phyloP scores from a whole-genome alignment of 2,329 filamentous ascomycete species.

The Rutstroemia sydowiana region DNA sequence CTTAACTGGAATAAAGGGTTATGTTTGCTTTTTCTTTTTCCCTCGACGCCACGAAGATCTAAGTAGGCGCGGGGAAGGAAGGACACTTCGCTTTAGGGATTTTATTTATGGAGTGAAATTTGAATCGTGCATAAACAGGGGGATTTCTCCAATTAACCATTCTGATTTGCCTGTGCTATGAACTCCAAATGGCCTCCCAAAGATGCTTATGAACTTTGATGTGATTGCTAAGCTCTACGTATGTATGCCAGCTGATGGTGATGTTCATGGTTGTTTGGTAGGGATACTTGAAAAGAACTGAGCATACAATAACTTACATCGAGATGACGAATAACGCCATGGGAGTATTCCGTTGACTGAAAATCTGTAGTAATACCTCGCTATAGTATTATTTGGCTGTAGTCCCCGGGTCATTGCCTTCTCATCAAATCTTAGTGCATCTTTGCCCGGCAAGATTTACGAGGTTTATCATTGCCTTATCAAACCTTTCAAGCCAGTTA shows the following conservation, averaged over 20 bases:
- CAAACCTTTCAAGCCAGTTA: not conserved
- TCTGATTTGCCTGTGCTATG: not conserved
- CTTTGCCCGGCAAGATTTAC: not conserved
- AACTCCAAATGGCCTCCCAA: not conserved
- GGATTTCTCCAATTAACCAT: not conserved
- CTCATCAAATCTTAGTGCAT: not conserved
- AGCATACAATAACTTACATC: not conserved
- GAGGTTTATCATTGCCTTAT: not conserved
- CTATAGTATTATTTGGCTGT: not conserved
- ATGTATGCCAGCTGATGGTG: no score
- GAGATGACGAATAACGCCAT: conserved; percentile 3
- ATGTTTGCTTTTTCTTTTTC: not conserved
- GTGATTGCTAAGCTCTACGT: not conserved
- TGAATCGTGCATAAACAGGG: not conserved
- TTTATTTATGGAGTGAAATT: no score
- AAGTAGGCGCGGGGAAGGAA: conserved; percentile 1
- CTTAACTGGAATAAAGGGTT: not conserved
- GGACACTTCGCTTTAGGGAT: no score
- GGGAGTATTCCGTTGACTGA: conserved; percentile 1
- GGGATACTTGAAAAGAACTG: not conserved
- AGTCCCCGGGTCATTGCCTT: not conserved
- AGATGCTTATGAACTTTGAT: not conserved
- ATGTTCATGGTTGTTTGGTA: not conserved
- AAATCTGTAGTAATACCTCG: not conserved
- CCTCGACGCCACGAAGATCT: not conserved